A percentile compares a stretch with the other conserved stretches of the same genome.
phyloP scores from a whole-genome alignment of 371 early-diverging fungal species.

The Mortierella sp. region DNA sequence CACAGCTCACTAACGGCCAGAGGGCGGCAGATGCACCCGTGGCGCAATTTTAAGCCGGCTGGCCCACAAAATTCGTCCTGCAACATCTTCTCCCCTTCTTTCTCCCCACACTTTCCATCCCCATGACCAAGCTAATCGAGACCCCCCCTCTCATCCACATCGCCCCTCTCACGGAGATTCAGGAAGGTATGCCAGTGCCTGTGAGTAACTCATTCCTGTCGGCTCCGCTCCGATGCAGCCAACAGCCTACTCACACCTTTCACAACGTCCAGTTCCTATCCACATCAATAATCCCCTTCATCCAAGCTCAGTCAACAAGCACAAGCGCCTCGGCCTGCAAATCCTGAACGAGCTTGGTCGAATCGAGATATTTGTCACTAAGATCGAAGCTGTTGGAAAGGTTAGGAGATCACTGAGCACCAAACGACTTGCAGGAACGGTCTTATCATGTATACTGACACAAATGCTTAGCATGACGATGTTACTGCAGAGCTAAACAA shows the following conservation, averaged over 20 bases:
- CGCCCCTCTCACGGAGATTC: conserved; percentile 38
- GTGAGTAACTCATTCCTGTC: not conserved
- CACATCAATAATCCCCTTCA: conserved; percentile 45
- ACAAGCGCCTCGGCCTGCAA: conserved; percentile 41
- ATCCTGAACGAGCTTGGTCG: conserved; percentile 46
- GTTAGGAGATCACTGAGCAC: conserved; percentile 4
- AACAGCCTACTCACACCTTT: not conserved
- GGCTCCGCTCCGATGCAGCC: not conserved
- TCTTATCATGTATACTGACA: not conserved
- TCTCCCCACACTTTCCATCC: not conserved
- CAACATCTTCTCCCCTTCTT: too few relatives aligned
- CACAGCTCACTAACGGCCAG: too few relatives aligned
- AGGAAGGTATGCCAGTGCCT: conserved; percentile 21
- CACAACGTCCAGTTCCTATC: conserved; percentile 26
- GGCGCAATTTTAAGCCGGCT: too few relatives aligned
- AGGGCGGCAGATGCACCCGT: too few relatives aligned
- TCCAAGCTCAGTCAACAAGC: conserved; percentile 41
- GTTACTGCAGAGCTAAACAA: conserved; percentile 14
- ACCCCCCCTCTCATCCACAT: conserved; percentile 43
- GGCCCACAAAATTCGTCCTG: too few relatives aligned
- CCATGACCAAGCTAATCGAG: conserved; percentile 22
- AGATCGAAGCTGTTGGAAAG: conserved; percentile 43
- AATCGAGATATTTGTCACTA: conserved; percentile 40
- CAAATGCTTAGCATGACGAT: conserved; percentile 30
- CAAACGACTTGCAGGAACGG: not conserved